phyloP scores from a whole-genome alignment of 371 early-diverging fungal species.

The Mucor sp. region DNA sequence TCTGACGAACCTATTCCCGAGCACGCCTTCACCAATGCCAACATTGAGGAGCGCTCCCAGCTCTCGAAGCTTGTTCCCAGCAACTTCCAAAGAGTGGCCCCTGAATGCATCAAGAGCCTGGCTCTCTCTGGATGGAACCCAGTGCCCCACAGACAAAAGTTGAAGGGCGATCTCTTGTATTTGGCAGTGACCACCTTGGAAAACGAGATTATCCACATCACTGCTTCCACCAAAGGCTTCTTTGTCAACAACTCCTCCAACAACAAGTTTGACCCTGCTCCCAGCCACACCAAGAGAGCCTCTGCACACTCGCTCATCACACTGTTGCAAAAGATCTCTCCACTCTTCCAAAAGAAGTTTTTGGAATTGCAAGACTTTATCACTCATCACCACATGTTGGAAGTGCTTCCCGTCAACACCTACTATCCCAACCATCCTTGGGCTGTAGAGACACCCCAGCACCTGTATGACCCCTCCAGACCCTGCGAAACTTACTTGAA shows the following conservation, averaged over 20 bases:
- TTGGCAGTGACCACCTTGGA: slow-evolving; percentile 83
- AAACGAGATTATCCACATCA: slow-evolving; percentile 79
- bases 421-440: slow-evolving; percentile 81
- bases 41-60: slow-evolving; percentile 49
- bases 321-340: slow-evolving; percentile 69
- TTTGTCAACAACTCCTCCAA: slow-evolving; percentile 81
- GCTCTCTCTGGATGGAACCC: slow-evolving; percentile 92
- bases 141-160: slow-evolving; percentile 74
- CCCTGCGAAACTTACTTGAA: slow-evolving; percentile 68
- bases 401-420: slow-evolving; percentile 72
- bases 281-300: slow-evolving; percentile 41
- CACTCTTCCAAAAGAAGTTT: slow-evolving; percentile 71
- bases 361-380: slow-evolving; percentile 67
- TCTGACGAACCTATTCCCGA: slow-evolving; percentile 48
- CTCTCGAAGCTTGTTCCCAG: slow-evolving; percentile 63
- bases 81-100: slow-evolving; percentile 54
- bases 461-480: slow-evolving; percentile 67
- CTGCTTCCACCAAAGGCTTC: slow-evolving; percentile 86
- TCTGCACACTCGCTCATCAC: slow-evolving; percentile 73
- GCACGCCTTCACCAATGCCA: slow-evolving; percentile 62
- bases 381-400: slow-evolving; percentile 77
- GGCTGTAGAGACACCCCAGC: slow-evolving; percentile 66
- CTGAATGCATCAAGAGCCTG: slow-evolving; percentile 76
- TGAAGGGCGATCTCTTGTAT: slow-evolving; percentile 87
- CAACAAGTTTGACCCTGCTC: slow-evolving; percentile 74